Evolutionary conservation across 306 rosid genomes (phyloP).

Genomic region (Pachyrhizus erosus): DNA sequence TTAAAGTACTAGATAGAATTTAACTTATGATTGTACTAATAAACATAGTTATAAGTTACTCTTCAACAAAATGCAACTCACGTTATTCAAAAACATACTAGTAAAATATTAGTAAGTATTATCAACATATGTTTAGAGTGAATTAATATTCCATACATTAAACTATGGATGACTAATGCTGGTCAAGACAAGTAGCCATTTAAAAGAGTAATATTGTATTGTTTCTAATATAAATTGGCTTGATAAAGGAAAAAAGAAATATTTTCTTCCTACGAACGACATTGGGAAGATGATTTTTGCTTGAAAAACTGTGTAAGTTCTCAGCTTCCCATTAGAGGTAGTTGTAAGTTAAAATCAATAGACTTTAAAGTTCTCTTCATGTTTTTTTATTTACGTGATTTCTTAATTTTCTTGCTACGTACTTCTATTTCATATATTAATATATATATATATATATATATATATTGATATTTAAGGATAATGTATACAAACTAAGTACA

Average conservation of each 20-base stretch:
- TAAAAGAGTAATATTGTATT: neutral
- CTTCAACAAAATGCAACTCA: neutral
- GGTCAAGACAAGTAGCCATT: neutral
- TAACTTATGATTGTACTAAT: too few relatives aligned
- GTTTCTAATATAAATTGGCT: neutral
- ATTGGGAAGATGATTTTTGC: neutral
- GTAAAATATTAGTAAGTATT: neutral
- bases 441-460: too few relatives aligned
- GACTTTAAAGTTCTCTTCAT: neutral
- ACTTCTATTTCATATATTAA: too few relatives aligned
- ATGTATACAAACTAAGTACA: too few relatives aligned
- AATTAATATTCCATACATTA: neutral
- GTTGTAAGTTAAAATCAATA: neutral
- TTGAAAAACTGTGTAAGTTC: neutral
- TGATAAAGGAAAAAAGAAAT: neutral
- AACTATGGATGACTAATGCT: neutral
- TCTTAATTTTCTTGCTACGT: neutral
- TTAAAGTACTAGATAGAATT: too few relatives aligned
- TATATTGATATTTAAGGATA: too few relatives aligned
- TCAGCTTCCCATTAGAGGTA: neutral
- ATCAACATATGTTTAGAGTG: neutral
- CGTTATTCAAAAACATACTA: neutral
- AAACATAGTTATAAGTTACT: neutral
- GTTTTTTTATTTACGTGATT: neutral
- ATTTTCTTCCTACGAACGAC: neutral